A percentile compares a stretch with the other conserved stretches of the same genome.
phyloP scores from a whole-genome alignment of 306 rosid genomes.

The Lagenaria siceraria region DNA sequence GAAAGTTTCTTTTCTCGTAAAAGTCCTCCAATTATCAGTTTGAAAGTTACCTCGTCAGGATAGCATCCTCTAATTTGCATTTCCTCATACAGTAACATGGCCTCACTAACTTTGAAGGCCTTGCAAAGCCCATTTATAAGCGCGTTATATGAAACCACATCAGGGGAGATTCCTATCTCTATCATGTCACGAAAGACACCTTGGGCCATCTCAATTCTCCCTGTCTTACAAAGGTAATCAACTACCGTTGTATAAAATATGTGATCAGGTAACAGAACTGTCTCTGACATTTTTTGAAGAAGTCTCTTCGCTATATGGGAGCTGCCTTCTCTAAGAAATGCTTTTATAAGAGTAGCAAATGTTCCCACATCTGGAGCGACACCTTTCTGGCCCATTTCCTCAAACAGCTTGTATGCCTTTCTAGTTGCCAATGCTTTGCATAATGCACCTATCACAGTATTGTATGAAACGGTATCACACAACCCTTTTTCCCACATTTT shows the following conservation, averaged over 20 bases:
- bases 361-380: slow-evolving; percentile 66
- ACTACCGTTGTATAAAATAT: slow-evolving; percentile 51
- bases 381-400: slow-evolving; percentile 68
- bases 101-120: slow-evolving; percentile 48
- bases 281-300: slow-evolving; percentile 49
- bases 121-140: slow-evolving; percentile 76
- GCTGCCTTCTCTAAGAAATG: slow-evolving; percentile 56
- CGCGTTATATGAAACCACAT: slow-evolving; percentile 75
- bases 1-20: slow-evolving; percentile 41
- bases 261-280: slow-evolving; percentile 50
- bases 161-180: slow-evolving; percentile 57
- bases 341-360: slow-evolving; percentile 57
- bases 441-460: slow-evolving; percentile 53
- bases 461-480: slow-evolving; percentile 73
- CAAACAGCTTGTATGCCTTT: slow-evolving; percentile 57
- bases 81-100: slow-evolving; percentile 59
- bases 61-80: slow-evolving; percentile 47
- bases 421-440: slow-evolving; percentile 36
- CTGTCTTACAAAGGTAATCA: slow-evolving; percentile 57
- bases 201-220: slow-evolving; percentile 45
- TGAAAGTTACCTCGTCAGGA: slow-evolving; percentile 80
- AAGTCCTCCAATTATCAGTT: slow-evolving; percentile 76
- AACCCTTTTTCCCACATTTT: slow-evolving; percentile 52
- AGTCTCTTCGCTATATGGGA: slow-evolving; percentile 48
- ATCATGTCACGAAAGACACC: slow-evolving; percentile 56